These are phyloP conservation scores for Cicer bijugum DNA, from an alignment of 306 rosid species.

Conservation along the genomic window DNA sequence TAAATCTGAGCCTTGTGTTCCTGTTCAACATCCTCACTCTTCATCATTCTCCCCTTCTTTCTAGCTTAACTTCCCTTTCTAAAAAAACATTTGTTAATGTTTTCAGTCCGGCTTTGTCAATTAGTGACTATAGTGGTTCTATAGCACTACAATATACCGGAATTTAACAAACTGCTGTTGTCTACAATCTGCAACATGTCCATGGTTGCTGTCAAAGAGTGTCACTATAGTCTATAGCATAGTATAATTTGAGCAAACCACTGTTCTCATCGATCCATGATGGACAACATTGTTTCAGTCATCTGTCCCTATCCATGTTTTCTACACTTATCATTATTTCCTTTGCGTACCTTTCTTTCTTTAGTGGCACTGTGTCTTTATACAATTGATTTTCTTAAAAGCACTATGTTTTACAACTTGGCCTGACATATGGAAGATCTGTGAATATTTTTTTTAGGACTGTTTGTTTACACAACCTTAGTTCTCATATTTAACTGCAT, in stretches of 20 bases:
- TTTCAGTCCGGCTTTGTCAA: not conserved
- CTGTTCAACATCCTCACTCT: not conserved
- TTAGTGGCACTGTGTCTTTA: not conserved
- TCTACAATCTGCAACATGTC: not conserved
- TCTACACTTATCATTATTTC: not conserved
- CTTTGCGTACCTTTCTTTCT: not conserved
- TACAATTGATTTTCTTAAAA: no score
- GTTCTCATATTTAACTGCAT: no score
- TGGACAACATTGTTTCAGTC: not conserved
- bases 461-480: no score
- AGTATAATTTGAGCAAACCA: not conserved
- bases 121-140: not conserved
- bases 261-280: not conserved
- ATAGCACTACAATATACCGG: not conserved
- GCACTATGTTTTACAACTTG: no score
- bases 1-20: slow-evolving; percentile 24
- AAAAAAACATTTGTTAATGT: not conserved
- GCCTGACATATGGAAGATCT: no score
- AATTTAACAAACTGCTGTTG: not conserved
- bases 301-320: not conserved
- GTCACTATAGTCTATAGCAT: not conserved
- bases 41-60: not conserved
- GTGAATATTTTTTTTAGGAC: no score
- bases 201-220: not conserved
- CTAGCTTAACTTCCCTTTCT: not conserved